phyloP scores from a whole-genome alignment of 495 filamentous ascomycete genomes.

The Aspergillus incahuasiensis region DNA sequence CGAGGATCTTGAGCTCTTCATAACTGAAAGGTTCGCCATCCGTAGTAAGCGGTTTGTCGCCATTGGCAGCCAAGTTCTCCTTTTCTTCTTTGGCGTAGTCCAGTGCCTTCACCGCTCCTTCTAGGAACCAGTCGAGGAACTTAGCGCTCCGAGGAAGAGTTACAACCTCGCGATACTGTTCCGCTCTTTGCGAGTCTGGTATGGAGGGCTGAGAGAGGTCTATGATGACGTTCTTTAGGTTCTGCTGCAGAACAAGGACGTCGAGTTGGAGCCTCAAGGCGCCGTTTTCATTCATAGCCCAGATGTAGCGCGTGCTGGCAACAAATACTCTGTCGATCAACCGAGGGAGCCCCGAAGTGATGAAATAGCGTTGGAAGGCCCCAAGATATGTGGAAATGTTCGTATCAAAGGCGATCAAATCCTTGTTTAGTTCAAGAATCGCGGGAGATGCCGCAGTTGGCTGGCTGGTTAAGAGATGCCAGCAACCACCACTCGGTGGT shows the following conservation, averaged over 20 bases:
- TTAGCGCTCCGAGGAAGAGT: constrained; percentile 63
- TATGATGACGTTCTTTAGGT: constrained; percentile 78
- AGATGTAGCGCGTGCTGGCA: constrained; percentile 56
- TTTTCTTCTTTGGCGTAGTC: constrained; percentile 57
- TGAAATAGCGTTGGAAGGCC: constrained; percentile 55
- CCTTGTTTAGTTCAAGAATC: constrained; percentile 71
- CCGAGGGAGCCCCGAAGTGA: constrained; percentile 65
- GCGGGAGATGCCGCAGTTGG: constrained; percentile 74
- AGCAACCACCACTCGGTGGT: constrained; percentile 54
- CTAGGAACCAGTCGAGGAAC: constrained; percentile 76
- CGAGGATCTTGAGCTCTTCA: constrained; percentile 76
- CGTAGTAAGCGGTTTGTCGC: constrained; percentile 31
- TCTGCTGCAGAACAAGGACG: constrained; percentile 90
- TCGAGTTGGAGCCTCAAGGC: constrained; percentile 81
- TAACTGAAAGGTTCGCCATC: constrained; percentile 59
- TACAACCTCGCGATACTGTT: constrained; percentile 44
- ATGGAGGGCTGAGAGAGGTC: constrained; percentile 19
- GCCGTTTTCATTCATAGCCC: constrained; percentile 69
- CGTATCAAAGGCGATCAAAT: constrained; percentile 80
- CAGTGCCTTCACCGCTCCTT: constrained; percentile 67
- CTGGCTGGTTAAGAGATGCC: constrained; percentile 67
- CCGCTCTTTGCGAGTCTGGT: constrained; percentile 3
- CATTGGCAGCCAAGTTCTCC: constrained; percentile 34
- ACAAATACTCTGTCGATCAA: constrained; percentile 70
- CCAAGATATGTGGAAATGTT: constrained; percentile 67